Percentiles rank a stretch among this genome's conserved stretches.
phyloP scores from a whole-genome alignment of 192 early-diverging fungal genomes.

The Chytriomyces hyalinus region DNA sequence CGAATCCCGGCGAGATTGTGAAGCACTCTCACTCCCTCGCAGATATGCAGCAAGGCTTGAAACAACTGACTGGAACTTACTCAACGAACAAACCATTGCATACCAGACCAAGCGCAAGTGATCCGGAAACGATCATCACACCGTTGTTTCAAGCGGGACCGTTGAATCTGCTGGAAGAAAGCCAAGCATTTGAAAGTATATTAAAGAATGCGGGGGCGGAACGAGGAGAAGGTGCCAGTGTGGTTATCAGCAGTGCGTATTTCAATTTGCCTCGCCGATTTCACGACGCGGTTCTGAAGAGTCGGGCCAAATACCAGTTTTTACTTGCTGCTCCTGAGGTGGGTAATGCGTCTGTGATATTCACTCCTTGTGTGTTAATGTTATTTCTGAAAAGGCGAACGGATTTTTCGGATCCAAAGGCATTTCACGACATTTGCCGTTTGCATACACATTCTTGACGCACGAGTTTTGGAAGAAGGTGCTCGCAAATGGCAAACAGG shows the following conservation, averaged over 20 bases:
- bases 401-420: conserved; percentile 88
- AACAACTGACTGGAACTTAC: not conserved
- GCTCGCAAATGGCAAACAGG: conserved; percentile 8
- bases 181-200: conserved; percentile 64
- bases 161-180: conserved; percentile 81
- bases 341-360: conserved; percentile 2
- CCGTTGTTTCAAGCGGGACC: conserved; percentile 90
- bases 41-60: conserved; percentile 7
- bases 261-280: conserved; percentile 86
- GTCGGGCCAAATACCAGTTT: conserved; percentile 69
- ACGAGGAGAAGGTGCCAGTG: not conserved
- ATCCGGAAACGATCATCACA: conserved; percentile 52
- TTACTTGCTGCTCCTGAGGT: conserved; percentile 87
- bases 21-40: not conserved
- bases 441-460: conserved; percentile 89
- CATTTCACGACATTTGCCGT: conserved; percentile 84
- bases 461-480: conserved; percentile 66
- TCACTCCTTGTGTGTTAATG: not conserved
- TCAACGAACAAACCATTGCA: not conserved
- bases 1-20: not conserved
- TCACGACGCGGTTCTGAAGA: conserved; percentile 50
- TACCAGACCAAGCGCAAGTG: not conserved
- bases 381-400: conserved; percentile 69
- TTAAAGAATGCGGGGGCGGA: conserved; percentile 67
- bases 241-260: conserved; percentile 84